Evolutionary conservation across 2,329 filamentous ascomycete species (phyloP).

Genomic region (Neodidymelliopsis sp.): DNA sequence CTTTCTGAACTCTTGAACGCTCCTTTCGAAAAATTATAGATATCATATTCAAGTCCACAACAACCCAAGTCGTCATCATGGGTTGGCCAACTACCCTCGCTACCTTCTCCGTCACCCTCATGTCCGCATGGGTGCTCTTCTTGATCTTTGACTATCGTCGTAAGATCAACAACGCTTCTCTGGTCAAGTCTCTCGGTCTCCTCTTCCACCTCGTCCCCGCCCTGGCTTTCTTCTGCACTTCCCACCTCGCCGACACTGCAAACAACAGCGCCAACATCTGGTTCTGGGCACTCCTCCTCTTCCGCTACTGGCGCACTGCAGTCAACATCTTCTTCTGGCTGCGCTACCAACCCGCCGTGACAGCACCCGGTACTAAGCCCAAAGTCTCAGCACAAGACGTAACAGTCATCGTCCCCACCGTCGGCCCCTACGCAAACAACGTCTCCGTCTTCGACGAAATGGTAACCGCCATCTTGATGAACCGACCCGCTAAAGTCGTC

Average conservation of each 20-base stretch:
- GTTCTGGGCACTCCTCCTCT: constrained; percentile 22
- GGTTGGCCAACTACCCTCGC: not conserved
- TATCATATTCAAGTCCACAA: too few species aligned
- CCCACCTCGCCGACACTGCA: constrained; percentile 1
- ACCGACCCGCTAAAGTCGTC: constrained; percentile 23
- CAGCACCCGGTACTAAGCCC: not conserved
- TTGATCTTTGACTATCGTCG: constrained; percentile 14
- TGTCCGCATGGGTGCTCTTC: constrained; percentile 15
- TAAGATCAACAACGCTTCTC: not conserved
- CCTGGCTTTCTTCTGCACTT: constrained; percentile 6
- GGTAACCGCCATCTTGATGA: constrained; percentile 21
- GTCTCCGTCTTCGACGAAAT: constrained; percentile 15
- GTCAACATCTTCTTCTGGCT: constrained; percentile 28
- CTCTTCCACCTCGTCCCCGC: constrained; percentile 22
- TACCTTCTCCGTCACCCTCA: not conserved
- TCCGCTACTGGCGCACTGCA: constrained; percentile 31
- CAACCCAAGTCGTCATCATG: too few species aligned
- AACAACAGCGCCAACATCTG: constrained; percentile 17
- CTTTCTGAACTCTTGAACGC: too few species aligned
- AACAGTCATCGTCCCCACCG: constrained; percentile 32
- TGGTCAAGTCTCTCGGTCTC: constrained; percentile 10
- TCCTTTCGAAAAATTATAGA: too few species aligned
- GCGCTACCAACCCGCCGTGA: constrained; percentile 18
- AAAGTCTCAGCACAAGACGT: constrained; percentile 17
- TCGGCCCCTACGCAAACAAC: constrained; percentile 21